phyloP scores from a whole-genome alignment of 2,329 filamentous ascomycete genomes.

The Xylaria sp. region DNA sequence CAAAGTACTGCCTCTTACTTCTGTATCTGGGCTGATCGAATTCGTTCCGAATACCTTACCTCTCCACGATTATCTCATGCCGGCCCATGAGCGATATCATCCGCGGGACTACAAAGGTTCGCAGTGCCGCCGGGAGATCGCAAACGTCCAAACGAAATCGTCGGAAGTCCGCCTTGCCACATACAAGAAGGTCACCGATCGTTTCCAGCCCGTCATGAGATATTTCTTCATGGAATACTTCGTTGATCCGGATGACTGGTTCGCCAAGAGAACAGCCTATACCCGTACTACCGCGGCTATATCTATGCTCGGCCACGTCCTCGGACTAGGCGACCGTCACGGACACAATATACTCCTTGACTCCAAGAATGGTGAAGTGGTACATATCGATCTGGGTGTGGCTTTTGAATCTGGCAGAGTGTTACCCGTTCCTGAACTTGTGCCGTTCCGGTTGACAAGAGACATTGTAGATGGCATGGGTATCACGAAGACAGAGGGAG shows the following conservation, averaged over 20 bases:
- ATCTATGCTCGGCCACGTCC: conserved; percentile 90
- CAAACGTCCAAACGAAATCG: conserved; percentile 71
- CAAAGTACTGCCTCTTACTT: conserved; percentile 90
- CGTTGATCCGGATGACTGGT: conserved; percentile 95
- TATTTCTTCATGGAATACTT: conserved; percentile 98
- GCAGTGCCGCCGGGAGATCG: conserved; percentile 80
- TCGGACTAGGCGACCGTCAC: conserved; percentile 92
- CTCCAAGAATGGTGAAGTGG: conserved; percentile 85
- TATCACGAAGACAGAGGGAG: conserved; percentile 90
- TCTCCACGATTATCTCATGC: conserved; percentile 88
- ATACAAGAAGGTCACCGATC: conserved; percentile 78
- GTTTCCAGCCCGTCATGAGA: conserved; percentile 90
- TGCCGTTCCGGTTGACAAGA: conserved; percentile 91
- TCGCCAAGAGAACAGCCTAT: conserved; percentile 84
- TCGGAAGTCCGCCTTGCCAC: conserved; percentile 73
- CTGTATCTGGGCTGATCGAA: conserved; percentile 89
- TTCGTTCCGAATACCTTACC: conserved; percentile 95
- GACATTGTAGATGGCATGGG: conserved; percentile 98
- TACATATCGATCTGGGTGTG: conserved; percentile 96
- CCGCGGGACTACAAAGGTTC: conserved; percentile 80
- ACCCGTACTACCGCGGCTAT: conserved; percentile 93
- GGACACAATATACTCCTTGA: conserved; percentile 97
- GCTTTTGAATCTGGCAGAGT: conserved; percentile 96
- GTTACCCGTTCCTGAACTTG: conserved; percentile 92
- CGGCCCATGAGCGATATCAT: conserved; percentile 85